Evolutionary conservation across 305 asterid species (phyloP), one percentile per base, ranked within the genome.

Genomic region (Nicotiana rustica): DNA sequence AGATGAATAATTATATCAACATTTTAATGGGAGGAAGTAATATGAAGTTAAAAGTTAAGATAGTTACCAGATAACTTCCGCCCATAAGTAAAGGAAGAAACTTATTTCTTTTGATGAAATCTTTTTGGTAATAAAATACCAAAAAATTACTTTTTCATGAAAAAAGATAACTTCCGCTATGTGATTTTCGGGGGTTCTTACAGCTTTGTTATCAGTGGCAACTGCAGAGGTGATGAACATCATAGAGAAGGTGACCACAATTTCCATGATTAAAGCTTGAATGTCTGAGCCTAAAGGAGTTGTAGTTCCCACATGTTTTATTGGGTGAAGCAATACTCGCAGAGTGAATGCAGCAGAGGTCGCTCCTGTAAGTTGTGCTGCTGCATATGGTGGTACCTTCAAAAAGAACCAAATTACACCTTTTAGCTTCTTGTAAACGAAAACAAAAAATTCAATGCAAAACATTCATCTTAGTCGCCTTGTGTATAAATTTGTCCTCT

Each of bases 201-300:
- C 97, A 12, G 98, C 98, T 92, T 95, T 93, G 78, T 96, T 92
- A 64, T 95, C 96, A 0, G 98, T 95, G 13, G 98, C 98, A 0
- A 95, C 97, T 1, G 98, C 98, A 0, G 93, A 91, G 80, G 97
- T 88, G 82, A 95, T 69, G 81, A 95, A 93, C 98, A 93, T 93
- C 98, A 95, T 93, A 17, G 94, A 87, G 85, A 93, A 95, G 0
- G 99, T 93, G 0, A 95, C 93, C 0, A 95, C 92, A 0, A 91
- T 88, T 85, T 95, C 98, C 94, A 92, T 93, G 84, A 89, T 52
- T 2, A 95, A 83, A 82, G 98, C 95, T 83, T 95, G 98, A 69
- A 89, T 12, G 36, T 85, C 88, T 0, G 95, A 82, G 9, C 96
- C 98, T 0, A 92, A 85, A 14, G 97, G 98, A 0, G 95, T 81